Evolutionary conservation across 169 alveolate genomes (phyloP), one percentile per base, ranked within the genome.

Genomic region (Cyclospora cayetanensis): DNA sequence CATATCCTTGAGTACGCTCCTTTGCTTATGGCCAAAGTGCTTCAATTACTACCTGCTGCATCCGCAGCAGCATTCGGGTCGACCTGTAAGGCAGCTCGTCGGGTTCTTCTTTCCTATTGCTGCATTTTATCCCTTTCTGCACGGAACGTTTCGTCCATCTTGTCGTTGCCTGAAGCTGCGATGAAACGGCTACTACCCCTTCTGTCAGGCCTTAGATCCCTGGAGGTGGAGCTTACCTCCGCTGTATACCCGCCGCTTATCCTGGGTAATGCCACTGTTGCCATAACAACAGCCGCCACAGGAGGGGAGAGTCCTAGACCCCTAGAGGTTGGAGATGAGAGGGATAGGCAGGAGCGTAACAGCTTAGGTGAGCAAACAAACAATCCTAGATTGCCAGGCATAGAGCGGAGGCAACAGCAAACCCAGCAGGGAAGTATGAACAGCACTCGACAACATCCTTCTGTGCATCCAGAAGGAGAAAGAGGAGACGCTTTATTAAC

Each of bases 21-120:
- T 20, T 41, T 79, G 76, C 89, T 79, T 41, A 50, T 79, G 89
- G 89, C 89, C 20, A 79, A 79, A 25, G 52, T 79, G 74, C 74
- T 79, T 41, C 89, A 79, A 72, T 39, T 79, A 53, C 89, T 79
- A 2, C 74, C 89, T 42, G 50, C 63, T 41, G 89, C 66, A 34
- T 43, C 89, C 29, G 89, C 35, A 50, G 53, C 89, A 79, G 89
- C 89, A 29, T 79, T 79, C 35, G 89, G 89, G 12, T 79, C 89
- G 37, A 79, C 89, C 89, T 79, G 89, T 12, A 50, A 72, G 89
- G 31, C 35, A 39, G 89, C 89, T 11, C 89, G 89, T 41, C 89
- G 89, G 25, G 89, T 79, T 46, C 89, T 79, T 34, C 35, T 50
- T 4, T 79, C 89, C 20, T 79, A 79, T 72, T 79, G 74, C 25